Base-by-base conservation (phyloP, 1,284 basidiomycete genomes). In the Apiotrichum laibachii region DNA sequence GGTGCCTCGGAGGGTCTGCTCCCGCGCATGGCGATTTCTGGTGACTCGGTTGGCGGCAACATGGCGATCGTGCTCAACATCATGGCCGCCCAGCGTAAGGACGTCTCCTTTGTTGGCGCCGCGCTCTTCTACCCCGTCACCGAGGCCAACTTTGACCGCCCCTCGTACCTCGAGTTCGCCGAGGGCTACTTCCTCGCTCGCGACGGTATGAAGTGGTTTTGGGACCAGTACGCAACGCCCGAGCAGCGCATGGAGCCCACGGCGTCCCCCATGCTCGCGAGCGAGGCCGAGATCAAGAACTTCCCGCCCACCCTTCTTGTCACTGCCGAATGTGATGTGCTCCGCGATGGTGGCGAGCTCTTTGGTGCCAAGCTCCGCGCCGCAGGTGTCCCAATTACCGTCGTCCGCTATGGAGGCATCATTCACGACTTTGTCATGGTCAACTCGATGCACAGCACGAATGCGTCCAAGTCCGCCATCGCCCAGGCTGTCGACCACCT, bases 121-220 rank as follows among this genome's bases (percentile, higher is more conserved):
- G 61, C 43, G 5, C 53, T 58, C 22, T 54, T 62, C 33, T 62
- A 62, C 43, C 61, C 61, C 35, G 61, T 59, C 22, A 59, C 57
- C 16, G 46, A 56, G 34, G 61, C 61, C 33, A 51, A 53, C 61
- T 62, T 62, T 40, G 61, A 62, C 12, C 53, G 40, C 13, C 47
- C 21, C 16, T 40, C 33, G 15, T 62, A 62, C 61, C 53, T 56
- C 33, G 54, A 62, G 61, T 62, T 62, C 44, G 51, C 46, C 0
- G 35, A 18, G 19, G 60, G 60, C 35, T 62, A 59, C 46, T 62
- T 56, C 51, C 57, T 62, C 50, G 37, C 50, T 9, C 50, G 55
- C 40, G 57, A 62, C 42, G 61, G 54, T 43, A 62, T 62, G 61
- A 62, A 59, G 56, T 62, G 61, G 61, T 62, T 62, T 51, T 62